Evolutionary conservation across 257 asterid species (phyloP), one percentile per base, ranked within the genome.

Genomic region (Scutellaria galericulata): DNA sequence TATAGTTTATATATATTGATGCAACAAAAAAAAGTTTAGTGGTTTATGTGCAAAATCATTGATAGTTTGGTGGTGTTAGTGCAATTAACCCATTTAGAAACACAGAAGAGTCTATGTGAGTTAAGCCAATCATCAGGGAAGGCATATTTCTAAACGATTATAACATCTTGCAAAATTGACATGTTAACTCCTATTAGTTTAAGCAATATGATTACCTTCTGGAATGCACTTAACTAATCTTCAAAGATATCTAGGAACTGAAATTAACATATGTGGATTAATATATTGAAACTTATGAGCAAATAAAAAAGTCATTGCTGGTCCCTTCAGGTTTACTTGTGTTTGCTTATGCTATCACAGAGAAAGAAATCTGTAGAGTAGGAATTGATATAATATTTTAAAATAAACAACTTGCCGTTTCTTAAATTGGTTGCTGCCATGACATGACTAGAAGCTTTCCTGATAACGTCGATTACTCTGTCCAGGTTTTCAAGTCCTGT

Each of bases 401-500:
- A 67, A 55, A 13, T 7, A 35, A 70, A 31, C 48, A 40, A 50
- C 85, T 77, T 87, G 83, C 99, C 99, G 83, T 75, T 68, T 75
- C 83, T 90, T 87, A 95, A 85, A 69, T 81, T 77, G 64, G 86
- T 78, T 41, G 93, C 66, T 7, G 99, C 97, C 7, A 62, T 68
- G 48, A 77, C 79, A 75, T 92, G 86, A 78, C 86, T 86, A 68
- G 99, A 79, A 84, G 98, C 92, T 77, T 86, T 83, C 78, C 92
- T 83, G 80, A 95, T 84, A 54, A 84, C 61, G 66, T 82, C 83
- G 35, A 95, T 92, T 66, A 92, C 90, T 72, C 81, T 83, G 77
- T 92, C 98, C 85, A 92, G 82, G 70, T 92, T 89, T 76, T 86
- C 95, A 79, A 95, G 98, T 78, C 98, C 99, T 79, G 78, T 67